phyloP scores from a whole-genome alignment of 169 alveolate species.

The Plasmodium vivax region DNA sequence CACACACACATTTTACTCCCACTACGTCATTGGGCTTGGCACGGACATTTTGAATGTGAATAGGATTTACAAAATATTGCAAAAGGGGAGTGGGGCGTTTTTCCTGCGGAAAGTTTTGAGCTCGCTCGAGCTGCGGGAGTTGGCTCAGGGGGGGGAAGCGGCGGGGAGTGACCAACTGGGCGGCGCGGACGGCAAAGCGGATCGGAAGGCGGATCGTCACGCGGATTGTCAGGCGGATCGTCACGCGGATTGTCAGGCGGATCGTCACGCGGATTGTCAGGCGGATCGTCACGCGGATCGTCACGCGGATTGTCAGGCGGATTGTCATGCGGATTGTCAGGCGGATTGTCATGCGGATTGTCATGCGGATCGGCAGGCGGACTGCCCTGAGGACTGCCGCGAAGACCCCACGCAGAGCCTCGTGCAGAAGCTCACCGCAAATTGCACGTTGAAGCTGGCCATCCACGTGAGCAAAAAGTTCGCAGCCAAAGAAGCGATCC shows the following conservation, averaged over 20 bases:
- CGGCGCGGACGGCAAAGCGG: background rate
- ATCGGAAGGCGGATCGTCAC: background rate
- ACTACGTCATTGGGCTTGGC: slow-evolving; percentile 48
- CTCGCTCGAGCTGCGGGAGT: slow-evolving; percentile 17
- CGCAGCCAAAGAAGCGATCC: slow-evolving; percentile 66
- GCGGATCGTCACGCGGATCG: too few species aligned
- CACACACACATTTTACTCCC: slow-evolving; percentile 48
- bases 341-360: too few species aligned
- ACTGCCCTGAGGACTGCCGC: background rate
- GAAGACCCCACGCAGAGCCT: background rate
- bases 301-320: too few species aligned
- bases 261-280: too few species aligned
- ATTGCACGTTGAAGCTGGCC: slow-evolving; percentile 12
- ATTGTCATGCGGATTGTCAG: too few species aligned
- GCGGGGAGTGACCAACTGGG: background rate
- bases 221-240: too few species aligned
- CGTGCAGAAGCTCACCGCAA: background rate
- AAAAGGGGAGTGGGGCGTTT: background rate
- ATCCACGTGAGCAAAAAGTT: slow-evolving; percentile 59
- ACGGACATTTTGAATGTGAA: slow-evolving; percentile 45
- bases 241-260: too few species aligned
- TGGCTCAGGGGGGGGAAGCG: background rate
- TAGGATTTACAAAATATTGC: slow-evolving; percentile 41
- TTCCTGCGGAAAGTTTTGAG: slow-evolving; percentile 48
- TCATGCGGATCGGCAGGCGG: too few species aligned